These are phyloP conservation scores for Coprinellus micaceus DNA, from an alignment of 768 basidiomycete genomes.

Conservation along the genomic window DNA sequence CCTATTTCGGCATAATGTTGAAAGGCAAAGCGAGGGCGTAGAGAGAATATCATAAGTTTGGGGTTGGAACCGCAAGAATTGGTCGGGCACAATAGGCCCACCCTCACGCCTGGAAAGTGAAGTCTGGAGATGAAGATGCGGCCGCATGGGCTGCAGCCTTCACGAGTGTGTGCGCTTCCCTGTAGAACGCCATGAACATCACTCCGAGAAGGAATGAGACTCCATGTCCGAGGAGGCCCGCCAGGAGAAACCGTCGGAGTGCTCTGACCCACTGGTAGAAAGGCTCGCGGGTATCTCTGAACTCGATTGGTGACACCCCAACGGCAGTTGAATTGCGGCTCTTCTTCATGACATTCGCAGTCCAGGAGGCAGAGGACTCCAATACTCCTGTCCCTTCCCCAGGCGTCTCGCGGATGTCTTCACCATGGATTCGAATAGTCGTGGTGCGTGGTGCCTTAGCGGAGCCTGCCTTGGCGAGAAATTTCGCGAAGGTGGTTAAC, in stretches of 20 bases:
- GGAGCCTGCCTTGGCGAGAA: not conserved
- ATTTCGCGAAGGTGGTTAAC: not conserved
- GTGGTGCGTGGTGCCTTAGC: not conserved
- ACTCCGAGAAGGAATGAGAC: slow-evolving; percentile 10
- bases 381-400: not conserved
- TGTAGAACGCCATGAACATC: slow-evolving; percentile 7
- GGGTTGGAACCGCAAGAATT: no score
- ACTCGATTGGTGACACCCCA: not conserved
- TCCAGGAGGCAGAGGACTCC: not conserved
- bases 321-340: no score
- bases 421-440: slow-evolving; percentile 2
- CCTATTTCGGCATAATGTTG: no score
- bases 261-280: not conserved
- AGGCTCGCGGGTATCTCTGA: not conserved
- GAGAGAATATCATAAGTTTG: no score
- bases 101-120: not conserved
- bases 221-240: slow-evolving; percentile 10
- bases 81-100: no score
- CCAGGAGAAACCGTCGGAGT: not conserved
- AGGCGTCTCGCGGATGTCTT: not conserved
- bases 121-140: not conserved
- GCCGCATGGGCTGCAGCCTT: not conserved
- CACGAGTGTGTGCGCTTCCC: not conserved
- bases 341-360: no score
- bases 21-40: no score